Evolutionary conservation across 176 grass and related monocot genomes (phyloP).

Genomic region (Musa beccarii): DNA sequence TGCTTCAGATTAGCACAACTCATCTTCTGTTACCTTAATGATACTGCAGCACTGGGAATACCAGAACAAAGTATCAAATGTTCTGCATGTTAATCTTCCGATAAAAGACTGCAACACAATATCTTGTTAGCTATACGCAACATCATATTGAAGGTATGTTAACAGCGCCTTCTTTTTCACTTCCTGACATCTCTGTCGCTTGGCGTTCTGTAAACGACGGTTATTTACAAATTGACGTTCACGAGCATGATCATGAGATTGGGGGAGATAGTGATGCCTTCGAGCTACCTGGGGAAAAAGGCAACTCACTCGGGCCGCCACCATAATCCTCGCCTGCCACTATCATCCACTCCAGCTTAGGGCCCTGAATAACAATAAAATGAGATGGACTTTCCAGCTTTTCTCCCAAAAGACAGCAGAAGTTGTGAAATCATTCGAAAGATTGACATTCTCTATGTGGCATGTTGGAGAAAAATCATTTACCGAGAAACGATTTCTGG

Average conservation of each 20-base stretch:
- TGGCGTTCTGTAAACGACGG: not conserved
- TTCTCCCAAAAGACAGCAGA: not conserved
- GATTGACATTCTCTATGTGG: no score
- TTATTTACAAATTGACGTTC: no score
- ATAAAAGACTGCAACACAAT: no score
- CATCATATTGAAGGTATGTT: no score
- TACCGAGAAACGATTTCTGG: no score
- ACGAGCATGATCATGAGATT: not conserved
- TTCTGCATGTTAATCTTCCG: no score
- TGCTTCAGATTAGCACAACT: no score
- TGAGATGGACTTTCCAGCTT: constrained; percentile 2
- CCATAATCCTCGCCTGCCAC: constrained; percentile 28
- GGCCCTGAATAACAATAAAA: constrained; percentile 35
- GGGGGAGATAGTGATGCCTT: not conserved
- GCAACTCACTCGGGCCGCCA: constrained; percentile 9
- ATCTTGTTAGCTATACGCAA: no score
- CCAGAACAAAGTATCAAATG: no score
- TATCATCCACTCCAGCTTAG: constrained; percentile 80
- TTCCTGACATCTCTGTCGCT: not conserved
- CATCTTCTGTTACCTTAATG: no score
- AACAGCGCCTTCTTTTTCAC: no score
- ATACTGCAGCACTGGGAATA: no score
- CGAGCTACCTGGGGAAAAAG: constrained; percentile 24
- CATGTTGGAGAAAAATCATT: not conserved
- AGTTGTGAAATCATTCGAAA: not conserved